Conservation (phyloP, 192 early-diverging fungal genomes). For the Mortierella alpina region DNA sequence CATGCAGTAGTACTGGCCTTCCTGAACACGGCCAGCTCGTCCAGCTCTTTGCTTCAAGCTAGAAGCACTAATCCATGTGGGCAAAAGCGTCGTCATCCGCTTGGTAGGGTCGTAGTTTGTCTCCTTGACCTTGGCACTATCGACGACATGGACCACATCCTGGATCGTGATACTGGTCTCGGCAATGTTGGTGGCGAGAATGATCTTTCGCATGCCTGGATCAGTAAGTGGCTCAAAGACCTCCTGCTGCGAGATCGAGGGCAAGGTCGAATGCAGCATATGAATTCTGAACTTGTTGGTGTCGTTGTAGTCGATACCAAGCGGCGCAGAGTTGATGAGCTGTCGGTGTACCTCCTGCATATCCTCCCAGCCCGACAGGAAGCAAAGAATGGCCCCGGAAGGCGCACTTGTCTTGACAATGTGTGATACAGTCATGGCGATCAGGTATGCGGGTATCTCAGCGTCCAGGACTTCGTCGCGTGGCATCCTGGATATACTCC, state of each 20-base stretch:
- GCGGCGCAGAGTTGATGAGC: constrained; percentile 55
- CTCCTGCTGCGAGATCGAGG: constrained; percentile 67
- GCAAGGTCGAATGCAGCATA: constrained; percentile 72
- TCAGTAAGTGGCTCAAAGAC: constrained; percentile 67
- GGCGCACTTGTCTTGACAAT: constrained; percentile 51
- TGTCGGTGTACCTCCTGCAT: constrained; percentile 63
- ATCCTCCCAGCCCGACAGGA: constrained; percentile 76
- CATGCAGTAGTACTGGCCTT: constrained; percentile 65
- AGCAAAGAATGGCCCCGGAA: constrained; percentile 78
- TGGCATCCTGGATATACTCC: constrained; percentile 45
- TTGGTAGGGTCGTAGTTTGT: constrained; percentile 58
- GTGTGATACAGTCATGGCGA: constrained; percentile 55
- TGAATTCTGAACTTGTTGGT: constrained; percentile 58
- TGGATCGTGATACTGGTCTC: constrained; percentile 83
- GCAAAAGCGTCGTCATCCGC: constrained; percentile 54
- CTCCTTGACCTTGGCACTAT: constrained; percentile 77
- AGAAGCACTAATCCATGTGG: constrained; percentile 65
- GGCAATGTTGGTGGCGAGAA: constrained; percentile 78
- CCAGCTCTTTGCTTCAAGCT: constrained; percentile 68
- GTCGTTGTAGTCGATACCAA: constrained; percentile 61
- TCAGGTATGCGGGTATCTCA: constrained; percentile 53
- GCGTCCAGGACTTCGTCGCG: constrained; percentile 54
- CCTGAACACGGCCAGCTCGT: constrained; percentile 69
- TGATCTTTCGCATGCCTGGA: constrained; percentile 68
- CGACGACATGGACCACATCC: constrained; percentile 77